Evolutionary conservation across 169 alveolate genomes (phyloP).

Genomic region (Plasmodium vivax): DNA sequence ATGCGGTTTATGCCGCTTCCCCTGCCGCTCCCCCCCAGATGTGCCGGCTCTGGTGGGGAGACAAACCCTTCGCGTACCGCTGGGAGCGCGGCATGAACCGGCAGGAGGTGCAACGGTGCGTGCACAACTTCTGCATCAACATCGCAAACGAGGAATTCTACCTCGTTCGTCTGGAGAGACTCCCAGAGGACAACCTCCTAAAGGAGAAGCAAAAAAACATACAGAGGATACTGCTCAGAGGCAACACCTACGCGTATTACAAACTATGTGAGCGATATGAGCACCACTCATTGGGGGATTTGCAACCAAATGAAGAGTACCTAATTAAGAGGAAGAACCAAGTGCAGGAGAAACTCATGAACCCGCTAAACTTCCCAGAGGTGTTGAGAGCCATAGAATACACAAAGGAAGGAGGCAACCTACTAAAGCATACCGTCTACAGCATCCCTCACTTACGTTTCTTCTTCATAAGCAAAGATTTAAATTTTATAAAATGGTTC

Average conservation of each 20-base stretch:
- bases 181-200: background rate
- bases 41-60: background rate
- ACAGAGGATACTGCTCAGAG: background rate
- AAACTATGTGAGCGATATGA: background rate
- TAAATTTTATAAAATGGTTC: conserved; percentile 35
- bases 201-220: conserved; percentile 6
- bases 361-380: conserved; percentile 25
- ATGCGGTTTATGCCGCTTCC: background rate
- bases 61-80: background rate
- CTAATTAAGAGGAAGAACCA: background rate
- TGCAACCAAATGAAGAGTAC: background rate
- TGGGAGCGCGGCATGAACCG: background rate
- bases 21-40: background rate
- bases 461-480: conserved; percentile 38
- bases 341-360: background rate
- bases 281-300: background rate
- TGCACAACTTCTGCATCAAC: conserved; percentile 28
- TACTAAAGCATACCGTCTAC: conserved; percentile 43
- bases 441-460: conserved; percentile 51
- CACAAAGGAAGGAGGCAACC: conserved; percentile 58
- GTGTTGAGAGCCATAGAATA: conserved; percentile 52
- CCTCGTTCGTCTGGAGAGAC: conserved; percentile 6
- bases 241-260: background rate
- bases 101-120: conserved; percentile 9
- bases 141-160: conserved; percentile 20